Evolutionary conservation across 805 yeast genomes (phyloP).

Genomic region (Wickerhamiella shivajii): DNA sequence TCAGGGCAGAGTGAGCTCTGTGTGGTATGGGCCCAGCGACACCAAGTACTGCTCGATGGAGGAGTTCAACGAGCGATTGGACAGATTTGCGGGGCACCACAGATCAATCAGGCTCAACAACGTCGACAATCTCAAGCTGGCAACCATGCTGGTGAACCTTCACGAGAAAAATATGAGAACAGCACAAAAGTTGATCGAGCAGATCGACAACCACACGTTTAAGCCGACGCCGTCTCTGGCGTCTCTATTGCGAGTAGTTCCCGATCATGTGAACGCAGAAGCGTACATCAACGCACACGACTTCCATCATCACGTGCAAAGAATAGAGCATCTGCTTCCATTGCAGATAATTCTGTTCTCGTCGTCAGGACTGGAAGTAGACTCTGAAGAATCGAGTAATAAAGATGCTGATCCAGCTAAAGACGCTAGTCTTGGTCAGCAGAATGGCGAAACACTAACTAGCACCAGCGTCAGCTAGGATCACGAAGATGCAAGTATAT

Average conservation of each 20-base stretch:
- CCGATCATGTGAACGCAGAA: background rate
- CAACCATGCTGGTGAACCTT: background rate
- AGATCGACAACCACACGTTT: background rate
- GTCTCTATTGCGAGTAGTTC: background rate
- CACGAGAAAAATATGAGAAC: background rate
- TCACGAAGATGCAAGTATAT: background rate
- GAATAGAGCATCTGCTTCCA: background rate
- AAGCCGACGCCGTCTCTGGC: background rate
- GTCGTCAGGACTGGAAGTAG: background rate
- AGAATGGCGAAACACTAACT: background rate
- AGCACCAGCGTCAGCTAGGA: background rate
- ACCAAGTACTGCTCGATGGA: conserved; percentile 1
- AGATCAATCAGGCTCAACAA: background rate
- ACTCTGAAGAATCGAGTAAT: background rate
- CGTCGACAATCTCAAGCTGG: background rate
- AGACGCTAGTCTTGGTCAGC: background rate
- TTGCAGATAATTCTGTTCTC: conserved; percentile 2
- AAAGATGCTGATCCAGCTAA: background rate
- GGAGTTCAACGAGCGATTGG: too few relatives aligned
- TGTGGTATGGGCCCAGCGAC: conserved; percentile 7
- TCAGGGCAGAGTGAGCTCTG: background rate
- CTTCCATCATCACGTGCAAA: background rate
- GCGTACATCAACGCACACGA: background rate
- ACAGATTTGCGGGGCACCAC: conserved; percentile 1
- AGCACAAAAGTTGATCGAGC: background rate